These are phyloP conservation scores for Hanseniaspora gamundiae DNA, from an alignment of 1,139 yeast species.

Conservation along the genomic window DNA sequence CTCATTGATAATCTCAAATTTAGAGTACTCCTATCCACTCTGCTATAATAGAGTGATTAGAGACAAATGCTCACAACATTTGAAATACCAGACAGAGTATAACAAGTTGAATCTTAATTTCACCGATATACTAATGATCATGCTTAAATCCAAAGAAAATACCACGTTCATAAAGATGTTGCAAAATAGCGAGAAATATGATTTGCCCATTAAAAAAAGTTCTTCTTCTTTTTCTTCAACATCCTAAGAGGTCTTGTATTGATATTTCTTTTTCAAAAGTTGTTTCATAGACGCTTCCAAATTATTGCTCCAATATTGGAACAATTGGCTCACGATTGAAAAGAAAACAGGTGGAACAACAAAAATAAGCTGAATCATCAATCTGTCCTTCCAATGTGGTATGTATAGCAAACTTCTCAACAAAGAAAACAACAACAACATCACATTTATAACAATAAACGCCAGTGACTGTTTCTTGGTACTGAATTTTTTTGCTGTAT, in stretches of 20 bases:
- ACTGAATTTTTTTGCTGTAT: neutral
- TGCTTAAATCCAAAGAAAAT: neutral
- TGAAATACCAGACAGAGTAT: neutral
- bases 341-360: neutral
- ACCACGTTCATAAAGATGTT: neutral
- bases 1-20: neutral
- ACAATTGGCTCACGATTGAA: neutral
- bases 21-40: neutral
- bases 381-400: neutral
- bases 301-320: neutral
- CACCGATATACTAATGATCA: neutral
- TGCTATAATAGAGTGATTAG: neutral
- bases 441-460: neutral
- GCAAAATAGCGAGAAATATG: neutral
- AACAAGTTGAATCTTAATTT: neutral
- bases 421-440: neutral
- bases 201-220: neutral
- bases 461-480: neutral
- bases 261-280: neutral
- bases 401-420: neutral
- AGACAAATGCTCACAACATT: neutral
- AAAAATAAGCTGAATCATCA: neutral
- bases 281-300: neutral
- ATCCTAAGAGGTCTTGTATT: neutral
- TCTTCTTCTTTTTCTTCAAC: neutral